Percentiles rank a stretch among this genome's conserved stretches.
Conservation (phyloP, 1,284 basidiomycete genomes). For the Puccinia polysora region DNA sequence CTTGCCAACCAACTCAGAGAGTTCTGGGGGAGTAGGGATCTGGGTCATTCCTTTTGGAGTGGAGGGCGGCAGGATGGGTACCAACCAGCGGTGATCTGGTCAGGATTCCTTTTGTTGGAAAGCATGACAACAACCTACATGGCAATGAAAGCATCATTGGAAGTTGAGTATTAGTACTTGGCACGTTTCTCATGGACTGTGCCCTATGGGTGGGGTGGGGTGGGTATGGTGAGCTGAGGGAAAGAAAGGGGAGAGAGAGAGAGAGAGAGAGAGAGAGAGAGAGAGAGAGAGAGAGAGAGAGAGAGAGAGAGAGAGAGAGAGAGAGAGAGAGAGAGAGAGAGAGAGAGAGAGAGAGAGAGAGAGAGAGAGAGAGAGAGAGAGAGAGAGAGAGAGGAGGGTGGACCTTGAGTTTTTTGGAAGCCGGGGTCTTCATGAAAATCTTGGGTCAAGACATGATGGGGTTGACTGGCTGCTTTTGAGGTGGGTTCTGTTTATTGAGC, state of each 20-base stretch:
- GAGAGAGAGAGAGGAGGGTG: too few species aligned
- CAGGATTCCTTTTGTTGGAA: slow-evolving; percentile 50
- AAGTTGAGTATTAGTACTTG: slow-evolving; percentile 39
- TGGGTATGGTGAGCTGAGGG: not conserved
- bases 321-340: too few species aligned
- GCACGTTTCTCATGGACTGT: slow-evolving; percentile 37
- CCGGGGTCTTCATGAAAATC: slow-evolving; percentile 42
- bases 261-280: not conserved
- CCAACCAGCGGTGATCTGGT: slow-evolving; percentile 48
- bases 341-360: too few species aligned
- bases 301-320: too few species aligned
- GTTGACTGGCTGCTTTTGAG: not conserved
- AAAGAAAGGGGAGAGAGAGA: not conserved
- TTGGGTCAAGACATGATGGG: slow-evolving; percentile 33
- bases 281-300: too few species aligned
- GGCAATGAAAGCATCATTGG: slow-evolving; percentile 45
- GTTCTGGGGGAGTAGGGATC: slow-evolving; percentile 44
- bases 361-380: too few species aligned
- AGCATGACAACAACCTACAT: slow-evolving; percentile 54
- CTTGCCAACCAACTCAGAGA: slow-evolving; percentile 50
- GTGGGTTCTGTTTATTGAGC: too few species aligned
- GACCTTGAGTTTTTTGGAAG: slow-evolving; percentile 41
- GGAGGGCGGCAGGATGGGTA: not conserved
- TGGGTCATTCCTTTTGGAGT: not conserved
- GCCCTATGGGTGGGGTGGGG: slow-evolving; percentile 1